Percentiles rank a stretch among this genome's conserved stretches.
phyloP scores from a whole-genome alignment of 495 filamentous ascomycete genomes.

The Astrocystis sublimbata region DNA sequence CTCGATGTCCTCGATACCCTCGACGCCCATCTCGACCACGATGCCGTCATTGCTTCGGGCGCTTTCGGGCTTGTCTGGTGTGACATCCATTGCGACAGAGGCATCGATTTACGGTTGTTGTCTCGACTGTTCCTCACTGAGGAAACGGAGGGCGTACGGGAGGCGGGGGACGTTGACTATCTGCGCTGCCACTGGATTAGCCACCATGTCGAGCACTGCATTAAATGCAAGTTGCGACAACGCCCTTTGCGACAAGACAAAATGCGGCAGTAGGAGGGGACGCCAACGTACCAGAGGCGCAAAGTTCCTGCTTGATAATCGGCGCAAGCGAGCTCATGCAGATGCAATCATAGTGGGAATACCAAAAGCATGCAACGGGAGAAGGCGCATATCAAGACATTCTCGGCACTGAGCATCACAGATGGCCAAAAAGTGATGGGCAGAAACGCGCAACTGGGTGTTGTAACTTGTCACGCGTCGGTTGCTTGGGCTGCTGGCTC shows the following conservation, averaged over 20 bases:
- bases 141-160: neutral
- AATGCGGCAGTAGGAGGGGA: neutral
- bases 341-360: neutral
- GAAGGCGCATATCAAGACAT: neutral
- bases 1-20: neutral
- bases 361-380: neutral
- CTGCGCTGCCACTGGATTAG: neutral
- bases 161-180: neutral
- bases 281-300: neutral
- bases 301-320: neutral
- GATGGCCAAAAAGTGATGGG: neutral
- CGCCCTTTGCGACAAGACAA: neutral
- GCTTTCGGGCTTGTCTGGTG: neutral
- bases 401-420: no score
- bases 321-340: no score
- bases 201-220: neutral
- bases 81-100: neutral
- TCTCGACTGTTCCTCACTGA: no score
- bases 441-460: conserved; percentile 6
- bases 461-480: no score
- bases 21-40: neutral
- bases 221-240: no score
- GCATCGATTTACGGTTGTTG: neutral
- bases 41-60: neutral
- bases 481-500: no score